Evolutionary conservation across 257 asterid species (phyloP).

Genomic region (Henckelia pumila): DNA sequence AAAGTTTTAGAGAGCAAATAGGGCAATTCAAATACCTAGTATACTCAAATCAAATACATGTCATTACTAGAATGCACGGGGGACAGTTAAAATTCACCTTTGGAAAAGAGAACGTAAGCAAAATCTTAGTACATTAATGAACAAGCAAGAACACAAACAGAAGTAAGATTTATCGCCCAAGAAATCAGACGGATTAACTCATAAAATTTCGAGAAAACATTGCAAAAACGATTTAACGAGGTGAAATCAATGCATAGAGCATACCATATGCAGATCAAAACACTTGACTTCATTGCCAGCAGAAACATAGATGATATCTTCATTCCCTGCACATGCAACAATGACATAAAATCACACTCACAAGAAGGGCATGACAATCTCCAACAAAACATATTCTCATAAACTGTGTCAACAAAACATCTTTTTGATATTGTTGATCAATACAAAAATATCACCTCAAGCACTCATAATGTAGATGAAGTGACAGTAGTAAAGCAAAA

Average conservation of each 20-base stretch:
- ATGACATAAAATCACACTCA: constrained; percentile 8
- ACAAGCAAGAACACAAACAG: not conserved
- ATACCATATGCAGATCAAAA: constrained; percentile 75
- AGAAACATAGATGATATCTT: constrained; percentile 66
- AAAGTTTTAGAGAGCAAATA: not conserved
- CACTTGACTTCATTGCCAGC: constrained; percentile 69
- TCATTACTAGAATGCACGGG: not conserved
- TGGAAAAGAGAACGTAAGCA: not conserved
- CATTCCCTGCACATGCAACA: constrained; percentile 63
- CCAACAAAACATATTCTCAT: not conserved
- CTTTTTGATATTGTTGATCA: not conserved
- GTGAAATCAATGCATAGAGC: constrained; percentile 8
- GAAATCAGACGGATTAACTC: not conserved
- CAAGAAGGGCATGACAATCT: not conserved
- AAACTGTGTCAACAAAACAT: not conserved
- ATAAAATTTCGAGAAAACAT: not conserved
- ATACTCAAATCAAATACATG: not conserved
- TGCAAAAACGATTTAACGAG: not conserved
- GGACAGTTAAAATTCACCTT: not conserved
- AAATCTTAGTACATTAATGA: not conserved
- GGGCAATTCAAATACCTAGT: not conserved
- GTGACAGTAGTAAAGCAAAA: not conserved
- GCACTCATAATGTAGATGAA: not conserved
- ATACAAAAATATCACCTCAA: not conserved
- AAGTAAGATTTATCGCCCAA: not conserved